Conservation (phyloP, 371 early-diverging fungal species). For the Actinomucor elegans region DNA sequence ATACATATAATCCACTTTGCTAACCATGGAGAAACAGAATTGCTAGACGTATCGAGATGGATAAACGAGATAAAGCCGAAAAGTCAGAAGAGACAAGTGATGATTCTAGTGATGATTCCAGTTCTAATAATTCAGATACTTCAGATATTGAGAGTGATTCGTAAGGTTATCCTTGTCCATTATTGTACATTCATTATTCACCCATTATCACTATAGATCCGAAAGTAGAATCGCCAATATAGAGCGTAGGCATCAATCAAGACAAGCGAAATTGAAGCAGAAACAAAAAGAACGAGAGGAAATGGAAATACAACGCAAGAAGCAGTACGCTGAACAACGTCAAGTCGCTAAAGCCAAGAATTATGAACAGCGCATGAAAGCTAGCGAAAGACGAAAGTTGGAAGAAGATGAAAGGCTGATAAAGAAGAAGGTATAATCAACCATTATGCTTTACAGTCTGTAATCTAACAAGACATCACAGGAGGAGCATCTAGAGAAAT, state of each 20-base stretch:
- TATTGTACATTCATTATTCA: too few relatives aligned
- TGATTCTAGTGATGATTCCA: slow-evolving; percentile 13
- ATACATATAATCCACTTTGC: too few relatives aligned
- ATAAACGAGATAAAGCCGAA: slow-evolving; percentile 29
- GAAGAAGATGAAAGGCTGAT: slow-evolving; percentile 52
- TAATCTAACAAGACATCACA: too few relatives aligned
- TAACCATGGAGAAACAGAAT: slow-evolving; percentile 11
- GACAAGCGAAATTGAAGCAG: slow-evolving; percentile 52
- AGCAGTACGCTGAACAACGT: slow-evolving; percentile 40
- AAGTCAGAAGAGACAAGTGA: slow-evolving; percentile 24
- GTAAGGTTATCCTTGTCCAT: slow-evolving; percentile 15
- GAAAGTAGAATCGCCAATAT: slow-evolving; percentile 1
- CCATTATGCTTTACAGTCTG: not conserved
- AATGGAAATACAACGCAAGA: slow-evolving; percentile 42
- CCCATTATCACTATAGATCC: too few relatives aligned
- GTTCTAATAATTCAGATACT: slow-evolving; percentile 4
- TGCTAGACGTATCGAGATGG: slow-evolving; percentile 28
- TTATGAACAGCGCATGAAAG: slow-evolving; percentile 46
- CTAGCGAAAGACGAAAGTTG: slow-evolving; percentile 49
- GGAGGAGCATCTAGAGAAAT: slow-evolving; percentile 67
- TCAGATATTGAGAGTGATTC: slow-evolving; percentile 30
- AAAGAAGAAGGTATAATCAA: slow-evolving; percentile 31
- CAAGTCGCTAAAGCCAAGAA: slow-evolving; percentile 46
- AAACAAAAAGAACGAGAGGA: slow-evolving; percentile 53
- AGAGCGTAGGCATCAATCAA: slow-evolving; percentile 40